These are phyloP conservation scores for Globomyces pollinis-pini DNA, from an alignment of 192 early-diverging fungal species.

Conservation along the genomic window DNA sequence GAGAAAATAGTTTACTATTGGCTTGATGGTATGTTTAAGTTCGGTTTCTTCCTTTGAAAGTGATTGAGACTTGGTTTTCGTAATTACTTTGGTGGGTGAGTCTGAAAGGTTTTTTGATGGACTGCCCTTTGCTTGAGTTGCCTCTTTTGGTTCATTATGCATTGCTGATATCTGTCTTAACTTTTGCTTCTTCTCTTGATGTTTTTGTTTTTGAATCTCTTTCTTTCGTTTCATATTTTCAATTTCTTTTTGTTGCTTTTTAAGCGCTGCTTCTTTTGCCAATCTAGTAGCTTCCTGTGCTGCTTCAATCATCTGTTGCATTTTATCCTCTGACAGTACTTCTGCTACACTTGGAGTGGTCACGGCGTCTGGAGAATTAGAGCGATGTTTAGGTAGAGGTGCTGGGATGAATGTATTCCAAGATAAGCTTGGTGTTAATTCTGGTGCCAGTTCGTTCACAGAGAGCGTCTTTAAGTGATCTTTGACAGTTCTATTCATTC, in stretches of 20 bases:
- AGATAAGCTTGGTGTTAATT: no score
- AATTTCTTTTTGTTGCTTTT: background rate
- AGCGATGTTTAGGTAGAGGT: no score
- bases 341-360: no score
- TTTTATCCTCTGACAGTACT: background rate
- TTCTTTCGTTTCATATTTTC: background rate
- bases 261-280: background rate
- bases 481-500: no score
- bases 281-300: background rate
- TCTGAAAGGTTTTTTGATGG: conserved; percentile 11
- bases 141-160: background rate
- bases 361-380: no score
- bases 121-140: conserved; percentile 1
- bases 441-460: no score
- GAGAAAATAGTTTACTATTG: no score
- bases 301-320: conserved; percentile 2
- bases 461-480: no score
- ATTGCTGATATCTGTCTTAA: background rate
- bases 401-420: no score
- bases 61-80: background rate
- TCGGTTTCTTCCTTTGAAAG: background rate
- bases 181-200: background rate
- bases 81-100: background rate
- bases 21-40: no score
- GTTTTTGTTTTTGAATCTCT: background rate